Evolutionary conservation across 1,284 basidiomycete species (phyloP).

Genomic region (Ustilago loliicola): DNA sequence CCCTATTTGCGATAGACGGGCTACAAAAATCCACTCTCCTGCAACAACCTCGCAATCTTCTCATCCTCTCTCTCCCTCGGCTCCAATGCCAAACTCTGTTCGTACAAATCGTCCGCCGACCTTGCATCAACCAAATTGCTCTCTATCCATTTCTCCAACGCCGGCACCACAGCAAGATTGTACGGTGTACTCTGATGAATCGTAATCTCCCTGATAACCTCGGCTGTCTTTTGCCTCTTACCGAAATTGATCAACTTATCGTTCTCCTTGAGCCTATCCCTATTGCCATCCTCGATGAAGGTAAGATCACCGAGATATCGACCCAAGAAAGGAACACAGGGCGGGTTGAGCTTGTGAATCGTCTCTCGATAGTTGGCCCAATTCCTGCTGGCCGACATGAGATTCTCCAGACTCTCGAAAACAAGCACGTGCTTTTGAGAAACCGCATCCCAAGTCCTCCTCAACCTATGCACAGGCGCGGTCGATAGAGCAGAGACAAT

Average conservation of each 20-base stretch:
- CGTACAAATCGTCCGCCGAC: conserved; percentile 75
- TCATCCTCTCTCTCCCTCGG: conserved; percentile 87
- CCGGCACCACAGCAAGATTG: conserved; percentile 81
- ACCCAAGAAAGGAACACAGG: conserved; percentile 97
- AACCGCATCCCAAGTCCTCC: conserved; percentile 94
- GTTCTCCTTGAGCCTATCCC: conserved; percentile 80
- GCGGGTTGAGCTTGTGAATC: conserved; percentile 86
- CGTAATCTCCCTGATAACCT: conserved; percentile 95
- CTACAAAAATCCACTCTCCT: conserved; percentile 87
- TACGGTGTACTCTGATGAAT: conserved; percentile 88
- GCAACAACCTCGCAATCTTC: conserved; percentile 86
- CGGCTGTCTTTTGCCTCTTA: conserved; percentile 92
- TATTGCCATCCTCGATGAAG: conserved; percentile 98
- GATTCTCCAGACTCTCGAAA: conserved; percentile 80
- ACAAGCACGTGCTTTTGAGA: conserved; percentile 74
- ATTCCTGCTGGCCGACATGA: conserved; percentile 90
- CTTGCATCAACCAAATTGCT: conserved; percentile 75
- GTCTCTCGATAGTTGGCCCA: conserved; percentile 91
- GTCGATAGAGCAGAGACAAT: conserved; percentile 95
- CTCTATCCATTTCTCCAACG: conserved; percentile 82
- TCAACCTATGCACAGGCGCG: conserved; percentile 89
- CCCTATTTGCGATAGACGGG: not conserved
- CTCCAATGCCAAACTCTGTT: conserved; percentile 85
- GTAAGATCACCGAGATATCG: conserved; percentile 96
- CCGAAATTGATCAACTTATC: conserved; percentile 87